Base-by-base conservation (phyloP, 176 grass and related monocot species). In the Miscanthus lutarioriparius region DNA sequence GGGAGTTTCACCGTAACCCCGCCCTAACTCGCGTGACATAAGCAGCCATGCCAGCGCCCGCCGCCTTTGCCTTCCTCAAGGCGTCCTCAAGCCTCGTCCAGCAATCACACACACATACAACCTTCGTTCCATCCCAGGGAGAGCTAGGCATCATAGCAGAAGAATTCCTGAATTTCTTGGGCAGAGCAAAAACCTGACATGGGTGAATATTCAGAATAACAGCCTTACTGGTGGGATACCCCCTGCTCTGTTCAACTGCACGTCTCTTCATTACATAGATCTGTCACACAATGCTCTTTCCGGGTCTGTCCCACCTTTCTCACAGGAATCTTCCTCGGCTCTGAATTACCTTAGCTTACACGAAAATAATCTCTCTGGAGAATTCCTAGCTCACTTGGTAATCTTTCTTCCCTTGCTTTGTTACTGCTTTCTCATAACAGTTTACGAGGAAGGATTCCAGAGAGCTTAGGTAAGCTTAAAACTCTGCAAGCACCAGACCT, bases 341-440 rank as follows among this genome's bases (percentile, higher is more conserved):
- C 59, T 91, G 6, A 3, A 27, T 3, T 9, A 5, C 12, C 81
- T 94, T 32, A 13, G 2, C 28, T 9, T 87, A 3, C 3, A 9
- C 2, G 1, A 20, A 0, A 94, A 85, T 37, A 3, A 65, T 8
- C 40, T 2, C 11, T 65, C 56, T 23, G 89, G 89, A 54, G 17
- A 10, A 88, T 91, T 35, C 88, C 91, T 36, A 20, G 53, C 48
- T 70, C 67, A 47, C 10, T 91, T 5, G 91, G 51, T 17, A 90
- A 86, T 22, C 47, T 88, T 27, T 6, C n/a, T 10, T 83, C 80
- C 35, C 68, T 87, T 2, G 48, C 44, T 33, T 19, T 26, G 0
- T 8, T 67, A 6, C 64, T 79, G 19, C 44, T 90, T 61, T 27
- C 51, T 23, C 35, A 3, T 27, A 87, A 87, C 54, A 22, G 43